Evolutionary conservation across 2,329 filamentous ascomycete species (phyloP), one percentile per base, ranked within the genome.

Genomic region (Penicillium sp.): DNA sequence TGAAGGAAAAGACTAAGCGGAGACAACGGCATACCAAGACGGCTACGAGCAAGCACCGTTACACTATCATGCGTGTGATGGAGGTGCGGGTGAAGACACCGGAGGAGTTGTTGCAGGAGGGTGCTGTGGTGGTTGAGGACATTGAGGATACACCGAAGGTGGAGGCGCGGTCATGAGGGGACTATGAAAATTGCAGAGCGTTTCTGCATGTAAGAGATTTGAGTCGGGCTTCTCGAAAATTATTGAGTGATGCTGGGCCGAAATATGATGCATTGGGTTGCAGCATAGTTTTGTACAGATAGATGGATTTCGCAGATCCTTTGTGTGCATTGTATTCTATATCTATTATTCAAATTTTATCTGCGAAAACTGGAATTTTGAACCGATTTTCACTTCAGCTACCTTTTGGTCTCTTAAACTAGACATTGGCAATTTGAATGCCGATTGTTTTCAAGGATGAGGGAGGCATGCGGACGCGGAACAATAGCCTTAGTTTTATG

Each of bases 11-110:
- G 83, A 93, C 84, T 66, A 92, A 92, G 83, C 78, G 86, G 79
- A 89, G 88, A 69, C 80, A 84, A 65, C 76, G 85, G 59, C 81
- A 84, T 70, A 82, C 84, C 46, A 91, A 87, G 79, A 85, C 83
- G 55, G 88, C 94, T 9, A 88, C 83, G 78, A 97, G 91, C 80
- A 97, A 99, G 83, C 91, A 96, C 71, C 83, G 85, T 67, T 96
- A 89, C 75, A 99, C 94, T 2, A 84, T 96, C 19, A 70, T 99
- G 75, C 83, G 87, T 69, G 89, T 99, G 60, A 88, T 89, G 70
- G 90, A 97, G 75, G 71, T 97, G 59, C 87, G 83, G 70, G 81
- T 96, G 5, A 83, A 80, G 73, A 77, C 75, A 23, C 58, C 81
- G 55, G 83, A 85, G 47, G 79, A 84, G 70, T 72, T 85, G 67